Percentiles rank a stretch among this genome's conserved stretches.
Evolutionary conservation across 2,329 filamentous ascomycete genomes (phyloP).

Genomic region (Penicillium sp.): DNA sequence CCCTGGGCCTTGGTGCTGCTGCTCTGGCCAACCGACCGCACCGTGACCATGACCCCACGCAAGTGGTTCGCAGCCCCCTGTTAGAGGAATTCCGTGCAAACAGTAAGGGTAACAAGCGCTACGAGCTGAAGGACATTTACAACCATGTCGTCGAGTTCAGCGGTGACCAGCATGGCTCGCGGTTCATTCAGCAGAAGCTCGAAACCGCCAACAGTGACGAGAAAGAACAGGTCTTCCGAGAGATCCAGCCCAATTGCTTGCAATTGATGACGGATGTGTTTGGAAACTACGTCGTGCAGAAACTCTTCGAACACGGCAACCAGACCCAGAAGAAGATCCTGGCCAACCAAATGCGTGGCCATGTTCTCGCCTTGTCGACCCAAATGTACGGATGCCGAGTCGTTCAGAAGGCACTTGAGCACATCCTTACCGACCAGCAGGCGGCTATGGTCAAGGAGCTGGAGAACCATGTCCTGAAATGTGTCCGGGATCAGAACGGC

Average conservation of each 20-base stretch:
- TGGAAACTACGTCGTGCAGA: conserved; percentile 98
- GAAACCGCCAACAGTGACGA: conserved; percentile 94
- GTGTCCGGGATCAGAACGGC: conserved; percentile 85
- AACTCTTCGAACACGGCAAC: conserved; percentile 94
- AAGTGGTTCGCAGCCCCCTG: conserved; percentile 69
- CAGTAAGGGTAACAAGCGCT: conserved; percentile 73
- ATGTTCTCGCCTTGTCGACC: conserved; percentile 76
- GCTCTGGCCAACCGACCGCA: conserved; percentile 48
- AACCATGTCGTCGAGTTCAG: conserved; percentile 90
- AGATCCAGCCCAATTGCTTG: conserved; percentile 81
- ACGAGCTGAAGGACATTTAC: conserved; percentile 88
- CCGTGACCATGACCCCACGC: conserved; percentile 63
- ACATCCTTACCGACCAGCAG: conserved; percentile 91
- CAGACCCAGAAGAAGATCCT: conserved; percentile 89
- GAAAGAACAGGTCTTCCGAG: conserved; percentile 86
- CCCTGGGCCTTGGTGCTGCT: conserved; percentile 35
- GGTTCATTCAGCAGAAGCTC: conserved; percentile 93
- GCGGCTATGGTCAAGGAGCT: conserved; percentile 81
- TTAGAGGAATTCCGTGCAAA: conserved; percentile 79
- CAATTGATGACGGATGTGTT: conserved; percentile 96
- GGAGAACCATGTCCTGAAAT: conserved; percentile 72
- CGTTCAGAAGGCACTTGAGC: conserved; percentile 92
- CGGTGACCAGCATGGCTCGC: conserved; percentile 91
- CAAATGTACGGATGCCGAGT: conserved; percentile 96
- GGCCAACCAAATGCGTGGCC: conserved; percentile 84